Evolutionary conservation across 2,329 filamentous ascomycete genomes (phyloP), one percentile per base, ranked within the genome.

Genomic region (Alternaria consortialis): DNA sequence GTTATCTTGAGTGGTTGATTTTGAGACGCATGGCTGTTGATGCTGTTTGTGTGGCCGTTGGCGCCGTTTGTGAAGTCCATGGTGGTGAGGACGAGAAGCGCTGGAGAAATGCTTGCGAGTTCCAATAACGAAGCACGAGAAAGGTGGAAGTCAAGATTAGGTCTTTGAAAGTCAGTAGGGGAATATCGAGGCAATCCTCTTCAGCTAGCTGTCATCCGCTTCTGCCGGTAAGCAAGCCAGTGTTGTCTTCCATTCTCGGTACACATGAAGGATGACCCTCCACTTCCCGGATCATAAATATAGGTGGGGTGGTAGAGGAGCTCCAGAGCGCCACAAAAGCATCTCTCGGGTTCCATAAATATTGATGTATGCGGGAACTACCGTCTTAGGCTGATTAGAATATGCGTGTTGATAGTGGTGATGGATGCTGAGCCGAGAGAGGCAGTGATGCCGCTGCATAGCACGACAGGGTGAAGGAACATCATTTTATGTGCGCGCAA

Each of bases 1-100:
- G 78, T 62, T 44, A 80, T 69, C 52, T 77, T 77, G 81, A 68
- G 81, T 80, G 36, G 80, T 64, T 27, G 50, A 11, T 5, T 27
- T 44, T 9, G 15, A 31, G 1, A 2, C 32, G 23, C 5, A 48
- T 31, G 11, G 54, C 44, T 11, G 29, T 36, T 53, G 46, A 32
- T 37, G 29, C 53, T 32, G 47, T 62, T 66, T 20, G 37, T 39
- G 17, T 23, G 17, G 39, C 56, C 32, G 20, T 58, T 47, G 13
- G 56, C 12, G 25, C 25, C 52, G 13, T 62, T 66, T 48, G 64
- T 66, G 13, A 66, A 69, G 50, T 65, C 65, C 69, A 70, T 72
- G 51, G 31, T 59, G 29, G 31, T 39, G n/a, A 6, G 11, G 7
- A 11, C 9, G 32, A 20, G 44, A 20, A 34, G 44, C 17, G 44